phyloP scores from a whole-genome alignment of 805 yeast genomes.

The Metschnikowia gelsemii region DNA sequence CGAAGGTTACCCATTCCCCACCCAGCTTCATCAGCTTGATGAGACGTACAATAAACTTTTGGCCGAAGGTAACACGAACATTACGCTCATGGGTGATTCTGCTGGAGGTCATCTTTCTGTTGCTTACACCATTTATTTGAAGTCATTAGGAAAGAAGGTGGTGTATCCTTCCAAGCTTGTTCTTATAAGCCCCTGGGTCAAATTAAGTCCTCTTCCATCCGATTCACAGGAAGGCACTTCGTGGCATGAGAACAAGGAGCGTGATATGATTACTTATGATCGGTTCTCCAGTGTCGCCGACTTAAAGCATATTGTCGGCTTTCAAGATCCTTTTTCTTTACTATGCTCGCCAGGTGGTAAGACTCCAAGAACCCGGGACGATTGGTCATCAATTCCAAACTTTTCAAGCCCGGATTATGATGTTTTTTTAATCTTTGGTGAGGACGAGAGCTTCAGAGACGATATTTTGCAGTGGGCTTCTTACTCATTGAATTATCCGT shows the following conservation, averaged over 20 bases:
- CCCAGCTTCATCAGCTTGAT: conserved; percentile 32
- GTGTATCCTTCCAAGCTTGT: conserved; percentile 29
- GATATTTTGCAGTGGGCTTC: conserved; percentile 37
- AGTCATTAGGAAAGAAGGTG: conserved; percentile 12
- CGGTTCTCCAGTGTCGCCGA: conserved; percentile 11
- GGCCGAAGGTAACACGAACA: conserved; percentile 26
- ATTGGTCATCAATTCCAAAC: conserved; percentile 37
- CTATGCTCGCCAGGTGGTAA: conserved; percentile 28
- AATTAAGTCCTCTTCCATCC: conserved; percentile 23
- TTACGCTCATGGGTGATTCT: conserved; percentile 42
- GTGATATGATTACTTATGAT: conserved; percentile 17
- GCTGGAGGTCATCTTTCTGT: conserved; percentile 43
- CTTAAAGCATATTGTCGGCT: conserved; percentile 14
- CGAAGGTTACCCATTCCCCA: conserved; percentile 32
- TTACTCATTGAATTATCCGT: conserved; percentile 32
- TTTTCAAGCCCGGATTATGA: conserved; percentile 26
- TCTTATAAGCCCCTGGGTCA: conserved; percentile 42
- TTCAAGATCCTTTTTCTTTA: conserved; percentile 18
- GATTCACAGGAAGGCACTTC: conserved; percentile 34
- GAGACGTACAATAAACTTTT: conserved; percentile 26
- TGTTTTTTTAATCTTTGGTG: conserved; percentile 38
- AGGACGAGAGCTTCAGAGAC: conserved; percentile 44
- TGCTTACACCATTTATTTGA: conserved; percentile 30
- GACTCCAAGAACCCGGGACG: conserved; percentile 23
- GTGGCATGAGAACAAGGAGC: conserved; percentile 28